These are phyloP conservation scores for Rozella allomycis DNA, from an alignment of 371 early-diverging fungal genomes.

Conservation along the genomic window DNA sequence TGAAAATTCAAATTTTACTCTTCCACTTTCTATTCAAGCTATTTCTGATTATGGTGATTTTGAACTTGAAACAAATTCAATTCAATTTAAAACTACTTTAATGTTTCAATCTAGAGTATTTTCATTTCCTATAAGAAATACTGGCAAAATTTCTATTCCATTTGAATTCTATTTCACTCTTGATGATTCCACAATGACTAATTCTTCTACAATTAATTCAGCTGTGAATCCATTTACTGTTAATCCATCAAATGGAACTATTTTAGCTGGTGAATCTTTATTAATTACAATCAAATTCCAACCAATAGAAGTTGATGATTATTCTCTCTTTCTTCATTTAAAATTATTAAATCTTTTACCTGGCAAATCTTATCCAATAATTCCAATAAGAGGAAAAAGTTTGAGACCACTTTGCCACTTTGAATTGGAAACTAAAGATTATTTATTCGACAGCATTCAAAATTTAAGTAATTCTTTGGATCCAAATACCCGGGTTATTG, in stretches of 20 bases:
- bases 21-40: constrained; percentile 9
- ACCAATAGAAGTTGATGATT: constrained; percentile 19
- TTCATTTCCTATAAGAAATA: constrained; percentile 15
- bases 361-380: constrained; percentile 7
- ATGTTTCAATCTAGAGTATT: constrained; percentile 26
- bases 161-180: constrained; percentile 10
- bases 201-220: constrained; percentile 2
- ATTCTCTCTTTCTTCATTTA: constrained; percentile 3
- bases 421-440: constrained; percentile 21
- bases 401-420: constrained; percentile 30
- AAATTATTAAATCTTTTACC: constrained; percentile 14
- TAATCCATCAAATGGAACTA: constrained; percentile 8
- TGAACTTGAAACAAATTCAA: constrained; percentile 12
- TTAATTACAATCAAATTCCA: constrained; percentile 15
- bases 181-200: constrained; percentile 6
- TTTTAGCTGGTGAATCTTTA: constrained; percentile 13
- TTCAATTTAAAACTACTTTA: constrained; percentile 24
- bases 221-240: constrained; percentile 16
- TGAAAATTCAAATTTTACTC: constrained; percentile 4
- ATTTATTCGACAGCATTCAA: neutral
- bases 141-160: constrained; percentile 9
- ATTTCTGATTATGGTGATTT: constrained; percentile 20
- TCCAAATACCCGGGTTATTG: constrained; percentile 15
- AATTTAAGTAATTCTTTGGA: constrained; percentile 8
- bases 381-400: constrained; percentile 12